Evolutionary conservation across 1,139 yeast species (phyloP).

Genomic region (Saccharomyces uvarum): DNA sequence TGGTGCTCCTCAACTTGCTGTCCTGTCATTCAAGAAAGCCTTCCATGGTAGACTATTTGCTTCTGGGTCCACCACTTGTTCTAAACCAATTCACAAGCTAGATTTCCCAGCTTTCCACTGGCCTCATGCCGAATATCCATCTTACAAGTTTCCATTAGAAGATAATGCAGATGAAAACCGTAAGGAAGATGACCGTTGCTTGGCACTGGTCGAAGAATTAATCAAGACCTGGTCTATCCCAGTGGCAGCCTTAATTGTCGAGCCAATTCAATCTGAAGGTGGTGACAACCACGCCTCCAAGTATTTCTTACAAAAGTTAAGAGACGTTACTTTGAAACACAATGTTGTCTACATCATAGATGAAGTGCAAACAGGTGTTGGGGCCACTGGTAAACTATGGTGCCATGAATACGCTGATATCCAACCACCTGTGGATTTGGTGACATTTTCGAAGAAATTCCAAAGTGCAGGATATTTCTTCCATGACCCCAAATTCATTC

Average conservation of each 20-base stretch:
- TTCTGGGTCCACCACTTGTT: constrained; percentile 62
- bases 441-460: constrained; percentile 69
- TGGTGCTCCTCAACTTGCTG: constrained; percentile 61
- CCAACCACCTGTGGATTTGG: constrained; percentile 60
- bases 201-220: constrained; percentile 47
- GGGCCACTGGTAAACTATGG: constrained; percentile 67
- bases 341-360: constrained; percentile 58
- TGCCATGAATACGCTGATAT: constrained; percentile 66
- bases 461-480: constrained; percentile 76
- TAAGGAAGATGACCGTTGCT: constrained; percentile 54
- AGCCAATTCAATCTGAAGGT: constrained; percentile 71
- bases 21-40: constrained; percentile 60
- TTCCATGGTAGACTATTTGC: constrained; percentile 76
- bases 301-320: constrained; percentile 54
- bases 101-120: constrained; percentile 72
- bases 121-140: constrained; percentile 72
- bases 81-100: constrained; percentile 67
- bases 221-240: constrained; percentile 43
- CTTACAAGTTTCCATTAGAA: constrained; percentile 55
- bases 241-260: constrained; percentile 63
- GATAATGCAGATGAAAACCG: constrained; percentile 46
- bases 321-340: constrained; percentile 54
- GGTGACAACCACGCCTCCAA: constrained; percentile 64
- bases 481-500: constrained; percentile 54
- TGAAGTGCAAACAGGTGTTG: constrained; percentile 73